phyloP scores from a whole-genome alignment of 164 flowering plant genomes.

The grape (Vitis vinifera) region DNA sequence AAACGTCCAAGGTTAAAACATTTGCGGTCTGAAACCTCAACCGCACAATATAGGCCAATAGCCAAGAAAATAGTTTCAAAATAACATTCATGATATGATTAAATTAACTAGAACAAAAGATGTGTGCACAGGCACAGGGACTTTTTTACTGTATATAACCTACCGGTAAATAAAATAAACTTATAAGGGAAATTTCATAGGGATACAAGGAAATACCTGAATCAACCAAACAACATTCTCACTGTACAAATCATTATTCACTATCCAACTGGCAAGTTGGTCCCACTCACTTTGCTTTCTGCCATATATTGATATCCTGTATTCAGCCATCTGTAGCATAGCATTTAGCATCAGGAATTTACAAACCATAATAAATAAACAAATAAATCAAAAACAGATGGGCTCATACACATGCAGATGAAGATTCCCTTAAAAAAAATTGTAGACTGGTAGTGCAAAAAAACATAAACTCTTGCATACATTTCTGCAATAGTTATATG shows the following conservation, averaged over 20 bases:
- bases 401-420: too few species aligned
- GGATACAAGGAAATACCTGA: constrained; percentile 49
- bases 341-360: neutral
- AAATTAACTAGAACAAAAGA: neutral
- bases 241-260: constrained; percentile 86
- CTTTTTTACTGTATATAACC: neutral
- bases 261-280: constrained; percentile 96
- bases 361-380: too few species aligned
- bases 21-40: neutral
- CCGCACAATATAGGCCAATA: too few species aligned
- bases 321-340: constrained; percentile 91
- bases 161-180: neutral
- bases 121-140: neutral
- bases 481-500: too few species aligned
- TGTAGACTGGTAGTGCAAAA: too few species aligned
- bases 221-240: constrained; percentile 95
- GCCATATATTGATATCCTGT: constrained; percentile 94
- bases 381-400: too few species aligned
- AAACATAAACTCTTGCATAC: too few species aligned
- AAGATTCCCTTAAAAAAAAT: too few species aligned
- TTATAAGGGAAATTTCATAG: neutral
- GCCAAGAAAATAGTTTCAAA: too few species aligned
- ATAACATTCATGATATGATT: neutral
- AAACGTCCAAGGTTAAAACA: too few species aligned
- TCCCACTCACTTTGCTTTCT: constrained; percentile 99